Base-by-base conservation (phyloP, 306 rosid species). In the Cucumis melo region DNA sequence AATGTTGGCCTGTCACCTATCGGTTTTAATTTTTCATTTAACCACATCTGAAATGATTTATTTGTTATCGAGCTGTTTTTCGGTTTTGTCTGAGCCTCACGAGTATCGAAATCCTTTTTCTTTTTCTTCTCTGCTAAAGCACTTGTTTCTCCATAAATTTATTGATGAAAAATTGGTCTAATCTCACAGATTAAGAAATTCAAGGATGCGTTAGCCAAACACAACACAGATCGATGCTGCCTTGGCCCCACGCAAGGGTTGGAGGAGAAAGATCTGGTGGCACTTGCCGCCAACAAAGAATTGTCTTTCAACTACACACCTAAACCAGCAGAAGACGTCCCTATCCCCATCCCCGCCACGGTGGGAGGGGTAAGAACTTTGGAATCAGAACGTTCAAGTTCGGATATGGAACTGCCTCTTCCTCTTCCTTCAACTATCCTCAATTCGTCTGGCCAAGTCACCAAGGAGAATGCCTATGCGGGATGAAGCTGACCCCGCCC, bases 251-350 rank as follows among this genome's bases (percentile, higher is more conserved):
- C 88, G 32, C 90, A 85, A 82, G 98, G 98, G 76, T 81, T 94
- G 85, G 98, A 91, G 80, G 97, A 94, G 91, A 90, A 89, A 79
- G 98, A 91, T 73, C 97, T 94, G 21, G n/a, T 85, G 3, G 96
- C 98, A 20, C 85, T 94, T 0, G 79, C 98, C 59, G 87, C 91
- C 56, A 91, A 90, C 80, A 90, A 16, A 72, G 96, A 91, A 74
- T 86, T 93, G 48, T 51, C 82, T 42, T 93, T 93, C 80, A 86
- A 80, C 68, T 93, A 91, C 84, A 75, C 86, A 0, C 97, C 92
- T 16, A 85, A 82, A 44, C 89, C 89, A 39, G 61, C 23, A 80
- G 84, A 85, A 58, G 85, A 84, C 62, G 79, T 38, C 15, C 68
- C 78, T 14, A 44, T 24, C 62, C 77, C 62, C 14, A 21, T 12